Evolutionary conservation across 805 yeast species (phyloP).

Genomic region (Candida taoyuanica): DNA sequence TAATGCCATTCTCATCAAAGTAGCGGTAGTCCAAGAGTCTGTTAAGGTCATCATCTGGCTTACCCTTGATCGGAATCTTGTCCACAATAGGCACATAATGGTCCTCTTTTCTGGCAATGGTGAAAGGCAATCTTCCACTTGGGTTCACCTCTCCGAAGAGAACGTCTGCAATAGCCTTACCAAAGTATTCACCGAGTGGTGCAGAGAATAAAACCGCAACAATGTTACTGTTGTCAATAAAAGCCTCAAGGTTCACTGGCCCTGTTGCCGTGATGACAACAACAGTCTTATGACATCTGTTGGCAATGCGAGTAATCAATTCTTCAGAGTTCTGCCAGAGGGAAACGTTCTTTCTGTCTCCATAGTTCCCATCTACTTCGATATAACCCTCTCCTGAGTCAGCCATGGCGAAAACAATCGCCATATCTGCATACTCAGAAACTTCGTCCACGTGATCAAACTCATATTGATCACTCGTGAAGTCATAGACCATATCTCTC

Average conservation of each 20-base stretch:
- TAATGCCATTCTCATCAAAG: constrained; percentile 51
- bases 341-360: constrained; percentile 50
- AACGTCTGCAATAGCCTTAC: constrained; percentile 53
- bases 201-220: constrained; percentile 53
- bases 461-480: constrained; percentile 42
- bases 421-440: constrained; percentile 47
- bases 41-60: constrained; percentile 33
- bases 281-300: constrained; percentile 47
- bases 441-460: constrained; percentile 38
- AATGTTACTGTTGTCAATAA: constrained; percentile 52
- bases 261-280: constrained; percentile 60
- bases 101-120: constrained; percentile 48
- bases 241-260: constrained; percentile 51
- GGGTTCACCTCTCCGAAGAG: constrained; percentile 60
- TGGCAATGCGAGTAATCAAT: constrained; percentile 44
- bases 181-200: constrained; percentile 54
- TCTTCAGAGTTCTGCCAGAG: constrained; percentile 57
- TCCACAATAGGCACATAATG: constrained; percentile 46
- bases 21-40: constrained; percentile 49
- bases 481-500: constrained; percentile 42
- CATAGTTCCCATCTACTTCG: constrained; percentile 53
- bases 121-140: constrained; percentile 59
- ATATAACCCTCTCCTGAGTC: constrained; percentile 57
- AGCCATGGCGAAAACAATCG: constrained; percentile 51
- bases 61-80: constrained; percentile 31